Percentiles rank a stretch among this genome's conserved stretches.
These are phyloP conservation scores for Pilatotrama ljubarskyi DNA, from an alignment of 768 basidiomycete genomes.

Conservation along the genomic window DNA sequence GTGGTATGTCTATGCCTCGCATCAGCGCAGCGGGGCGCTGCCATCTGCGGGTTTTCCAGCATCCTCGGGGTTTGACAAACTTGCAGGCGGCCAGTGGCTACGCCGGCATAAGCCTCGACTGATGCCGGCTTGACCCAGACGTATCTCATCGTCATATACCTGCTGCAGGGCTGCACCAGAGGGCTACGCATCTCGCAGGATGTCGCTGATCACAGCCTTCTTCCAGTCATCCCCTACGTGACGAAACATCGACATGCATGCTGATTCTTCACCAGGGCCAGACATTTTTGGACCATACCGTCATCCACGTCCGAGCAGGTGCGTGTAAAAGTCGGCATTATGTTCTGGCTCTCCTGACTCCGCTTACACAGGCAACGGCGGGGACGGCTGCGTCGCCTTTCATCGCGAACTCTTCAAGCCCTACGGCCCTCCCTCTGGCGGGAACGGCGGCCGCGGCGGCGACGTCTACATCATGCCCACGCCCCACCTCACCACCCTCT, in stretches of 20 bases:
- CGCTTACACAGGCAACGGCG: constrained; percentile 68
- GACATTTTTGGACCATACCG: constrained; percentile 77
- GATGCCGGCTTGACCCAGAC: no score
- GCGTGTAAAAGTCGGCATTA: constrained; percentile 17
- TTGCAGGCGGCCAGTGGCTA: no score
- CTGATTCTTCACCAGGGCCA: constrained; percentile 51
- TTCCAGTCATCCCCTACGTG: not conserved
- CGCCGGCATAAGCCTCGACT: no score
- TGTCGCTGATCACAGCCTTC: not conserved
- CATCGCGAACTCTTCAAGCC: constrained; percentile 86
- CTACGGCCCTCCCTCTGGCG: constrained; percentile 89
- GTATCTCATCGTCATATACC: no score
- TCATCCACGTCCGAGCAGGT: constrained; percentile 81
- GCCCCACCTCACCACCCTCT: constrained; percentile 73
- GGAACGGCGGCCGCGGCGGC: constrained; percentile 88
- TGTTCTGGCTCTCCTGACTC: no score
- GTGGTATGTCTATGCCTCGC: no score
- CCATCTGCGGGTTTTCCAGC: no score
- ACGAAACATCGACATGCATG: not conserved
- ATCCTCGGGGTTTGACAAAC: no score
- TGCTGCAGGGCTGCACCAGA: no score
- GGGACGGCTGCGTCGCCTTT: constrained; percentile 90
- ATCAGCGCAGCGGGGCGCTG: no score
- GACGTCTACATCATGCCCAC: constrained; percentile 85
- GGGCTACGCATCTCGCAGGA: not conserved